Evolutionary conservation across 75 land plant genomes (phyloP), one percentile per base, ranked within the genome.

Genomic region (Cryptomeria japonica): DNA sequence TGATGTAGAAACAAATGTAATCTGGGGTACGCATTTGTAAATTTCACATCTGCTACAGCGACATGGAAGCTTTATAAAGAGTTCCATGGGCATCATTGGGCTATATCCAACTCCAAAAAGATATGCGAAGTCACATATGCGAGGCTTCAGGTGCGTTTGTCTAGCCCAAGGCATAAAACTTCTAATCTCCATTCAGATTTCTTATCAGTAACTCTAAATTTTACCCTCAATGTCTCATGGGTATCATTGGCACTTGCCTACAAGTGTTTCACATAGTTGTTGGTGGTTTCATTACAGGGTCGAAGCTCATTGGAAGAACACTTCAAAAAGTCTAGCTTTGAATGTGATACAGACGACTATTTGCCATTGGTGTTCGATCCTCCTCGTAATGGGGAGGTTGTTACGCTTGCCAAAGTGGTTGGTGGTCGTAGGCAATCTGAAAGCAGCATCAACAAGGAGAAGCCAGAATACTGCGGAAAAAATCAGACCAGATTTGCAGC

Each of bases 311-410:
- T 98, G 87, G 95, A 94, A 84, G 97, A 98, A 42, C 99, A 98
- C 78, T 98, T 98, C 88, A 93, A 86, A 86, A 98, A 95, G 93
- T 95, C 98, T 1, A 97, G 93, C 88, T 98, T 98, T 85, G 95
- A 95, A 1, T 93, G 97, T 90, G 99, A 93, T 88, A 94, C 92
- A 72, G 97, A 96, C 72, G 95, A 96, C 87, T 97, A 94, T 85
- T 85, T 98, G 83, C 99, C 99, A 0, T 94, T 95, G 87, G 90
- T 94, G 55, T 98, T 98, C 86, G 88, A 90, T 2, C 99, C 99
- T 49, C 96, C 99, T 13, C 93, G 99, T 31, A 96, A 95, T 87
- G 99, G 99, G 44, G 87, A 83, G 84, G 46, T 84, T 16, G 87
- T 88, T 80, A 89, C 93, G 13, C 13, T 12, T 75, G 77, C 16